Evolutionary conservation across 208 protist genomes (phyloP), one percentile per base, ranked within the genome.

Genomic region (Wallacemonas sp.): DNA sequence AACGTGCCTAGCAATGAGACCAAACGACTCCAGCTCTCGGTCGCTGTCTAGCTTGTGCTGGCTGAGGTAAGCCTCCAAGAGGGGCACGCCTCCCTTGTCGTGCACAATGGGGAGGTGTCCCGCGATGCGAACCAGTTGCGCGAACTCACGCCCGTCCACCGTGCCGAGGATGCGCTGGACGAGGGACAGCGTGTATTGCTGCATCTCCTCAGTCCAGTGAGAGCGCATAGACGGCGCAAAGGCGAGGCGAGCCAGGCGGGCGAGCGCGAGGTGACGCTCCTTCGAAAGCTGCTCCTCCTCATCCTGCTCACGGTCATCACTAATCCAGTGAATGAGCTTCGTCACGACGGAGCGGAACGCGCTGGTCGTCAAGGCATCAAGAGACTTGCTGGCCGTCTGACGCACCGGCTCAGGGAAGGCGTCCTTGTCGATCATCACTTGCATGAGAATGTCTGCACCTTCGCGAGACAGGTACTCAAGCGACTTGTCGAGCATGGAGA

Each of bases 321-420:
- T 92, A 19, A 96, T 63, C 88, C 85, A 96, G 72, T 94, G 88
- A 15, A 96, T 55, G 34, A 96, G 75, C 77, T 96, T 96, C 44
- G 81, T 86, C 24, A 91, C 74, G 28, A 94, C 84, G 11, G 79
- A 76, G 44, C 79, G 77, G 51, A 96, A 91, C 46, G 86, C 85
- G 45, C 69, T 88, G 44, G 51, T 62, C 1, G 82, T 84, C n/a
- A 96, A 77, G 6, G 78, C 56, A 73, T 94, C 82, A 21, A 96
- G 72, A 26, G 82, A 79, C 72, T 87, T 86, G 21, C 62, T 65
- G 2, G 91, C 91, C 19, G 84, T 76, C 34, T 77, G 66, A 0
- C 88, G 83, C 59, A 91, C 88, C 22, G 55, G 55, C 63, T 87
- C 84, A 0, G 78, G 62, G 68, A 96, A 96, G 9, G 82, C 85